Conservation (phyloP, 2,329 filamentous ascomycete genomes). For the Trichophyton benhamiae region DNA sequence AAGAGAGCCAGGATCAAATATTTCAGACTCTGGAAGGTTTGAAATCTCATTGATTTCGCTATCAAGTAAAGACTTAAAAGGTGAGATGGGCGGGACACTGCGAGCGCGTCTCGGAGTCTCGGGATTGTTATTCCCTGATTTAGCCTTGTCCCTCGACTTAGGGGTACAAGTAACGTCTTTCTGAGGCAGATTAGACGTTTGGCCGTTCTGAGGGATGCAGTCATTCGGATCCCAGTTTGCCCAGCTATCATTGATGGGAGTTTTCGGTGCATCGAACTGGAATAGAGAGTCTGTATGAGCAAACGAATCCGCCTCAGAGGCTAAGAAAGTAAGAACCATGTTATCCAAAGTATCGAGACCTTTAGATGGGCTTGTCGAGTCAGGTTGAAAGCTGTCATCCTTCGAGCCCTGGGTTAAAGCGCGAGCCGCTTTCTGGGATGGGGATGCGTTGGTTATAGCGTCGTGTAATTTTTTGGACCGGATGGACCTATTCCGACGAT, state of each 20-base stretch:
- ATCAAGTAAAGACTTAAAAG: slow-evolving; percentile 3
- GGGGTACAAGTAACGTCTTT: not conserved
- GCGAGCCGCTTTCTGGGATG: not conserved
- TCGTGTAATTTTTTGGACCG: not conserved
- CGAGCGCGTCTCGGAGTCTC: not conserved
- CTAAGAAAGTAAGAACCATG: slow-evolving; percentile 30
- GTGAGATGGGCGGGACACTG: not conserved
- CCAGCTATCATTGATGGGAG: slow-evolving; percentile 21
- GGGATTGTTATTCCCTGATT: not conserved
- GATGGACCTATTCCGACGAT: slow-evolving; percentile 23
- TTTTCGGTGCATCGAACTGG: slow-evolving; percentile 19
- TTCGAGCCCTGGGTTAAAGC: not conserved
- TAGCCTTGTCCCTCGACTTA: not conserved
- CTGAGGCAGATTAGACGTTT: not conserved
- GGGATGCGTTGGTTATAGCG: not conserved
- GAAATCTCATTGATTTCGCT: slow-evolving; percentile 7
- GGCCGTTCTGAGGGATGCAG: slow-evolving; percentile 22
- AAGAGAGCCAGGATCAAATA: slow-evolving; percentile 26
- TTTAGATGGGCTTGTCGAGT: slow-evolving; percentile 18
- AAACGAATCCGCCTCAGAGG: slow-evolving; percentile 19
- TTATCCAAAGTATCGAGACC: slow-evolving; percentile 24
- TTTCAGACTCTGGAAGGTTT: slow-evolving; percentile 12
- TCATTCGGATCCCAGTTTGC: slow-evolving; percentile 27
- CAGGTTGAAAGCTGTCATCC: slow-evolving; percentile 13
- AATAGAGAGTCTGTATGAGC: slow-evolving; percentile 20